These are phyloP conservation scores for Nepenthes gracilis DNA, from an alignment of 148 eudicot species.

Conservation along the genomic window DNA sequence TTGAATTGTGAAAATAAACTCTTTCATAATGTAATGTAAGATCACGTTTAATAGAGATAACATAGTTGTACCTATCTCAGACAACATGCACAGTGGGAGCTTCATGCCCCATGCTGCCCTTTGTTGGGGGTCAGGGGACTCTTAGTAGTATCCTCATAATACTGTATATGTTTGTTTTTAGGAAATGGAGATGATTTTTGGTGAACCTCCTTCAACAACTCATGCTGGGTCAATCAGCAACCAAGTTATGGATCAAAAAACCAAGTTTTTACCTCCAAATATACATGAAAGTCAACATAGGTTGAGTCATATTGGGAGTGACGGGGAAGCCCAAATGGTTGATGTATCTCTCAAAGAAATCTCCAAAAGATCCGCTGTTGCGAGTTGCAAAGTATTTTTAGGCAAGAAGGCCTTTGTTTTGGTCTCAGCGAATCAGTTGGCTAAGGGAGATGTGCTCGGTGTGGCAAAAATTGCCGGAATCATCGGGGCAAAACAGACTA, in stretches of 20 bases:
- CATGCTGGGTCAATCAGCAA: slow-evolving; percentile 31
- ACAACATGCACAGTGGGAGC: no score
- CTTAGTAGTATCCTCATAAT: no score
- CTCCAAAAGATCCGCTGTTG: slow-evolving; percentile 70
- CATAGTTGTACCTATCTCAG: no score
- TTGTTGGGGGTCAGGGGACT: no score
- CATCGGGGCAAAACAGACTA: slow-evolving; percentile 73
- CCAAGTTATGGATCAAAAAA: slow-evolving; percentile 20
- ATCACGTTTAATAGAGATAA: no score
- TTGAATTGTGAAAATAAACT: no score
- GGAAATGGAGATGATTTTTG: slow-evolving; percentile 86
- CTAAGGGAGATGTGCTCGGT: slow-evolving; percentile 77
- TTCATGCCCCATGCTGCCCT: no score
- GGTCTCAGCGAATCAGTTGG: slow-evolving; percentile 76
- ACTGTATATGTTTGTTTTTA: slow-evolving; percentile 3
- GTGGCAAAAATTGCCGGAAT: slow-evolving; percentile 91
- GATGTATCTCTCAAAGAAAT: slow-evolving; percentile 69
- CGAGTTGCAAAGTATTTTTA: slow-evolving; percentile 74
- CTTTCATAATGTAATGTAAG: no score
- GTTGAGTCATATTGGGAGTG: slow-evolving; percentile 53
- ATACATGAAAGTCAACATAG: slow-evolving; percentile 6
- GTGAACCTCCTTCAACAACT: slow-evolving; percentile 47
- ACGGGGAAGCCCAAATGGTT: slow-evolving; percentile 92
- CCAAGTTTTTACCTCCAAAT: slow-evolving; percentile 16
- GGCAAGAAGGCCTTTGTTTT: slow-evolving; percentile 66